Conservation (phyloP, 73 alveolate genomes). For the Paramecium tetraurelia region DNA sequence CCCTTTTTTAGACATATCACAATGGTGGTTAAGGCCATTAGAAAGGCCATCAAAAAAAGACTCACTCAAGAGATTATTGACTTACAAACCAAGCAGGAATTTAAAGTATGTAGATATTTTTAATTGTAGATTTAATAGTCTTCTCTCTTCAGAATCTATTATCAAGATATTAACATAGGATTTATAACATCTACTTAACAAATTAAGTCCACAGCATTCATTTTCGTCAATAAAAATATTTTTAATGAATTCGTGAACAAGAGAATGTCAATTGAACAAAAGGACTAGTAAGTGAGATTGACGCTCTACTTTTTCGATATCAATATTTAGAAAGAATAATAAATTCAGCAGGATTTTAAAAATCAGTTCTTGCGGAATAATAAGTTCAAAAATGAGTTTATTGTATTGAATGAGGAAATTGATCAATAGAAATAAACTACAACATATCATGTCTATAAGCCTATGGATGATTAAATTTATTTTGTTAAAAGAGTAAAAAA, state of each 20-base stretch:
- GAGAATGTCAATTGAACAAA: not conserved
- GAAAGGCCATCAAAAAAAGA: not conserved
- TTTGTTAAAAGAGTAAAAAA: constrained; percentile 17
- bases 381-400: constrained; percentile 12
- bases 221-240: not conserved
- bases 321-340: not conserved
- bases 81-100: not conserved
- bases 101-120: not conserved
- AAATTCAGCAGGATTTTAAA: not conserved
- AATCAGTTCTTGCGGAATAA: not conserved
- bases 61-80: not conserved
- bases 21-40: not conserved
- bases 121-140: not conserved
- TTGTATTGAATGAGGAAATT: not conserved
- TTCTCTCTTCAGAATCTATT: not conserved
- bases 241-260: not conserved
- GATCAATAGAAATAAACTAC: not conserved
- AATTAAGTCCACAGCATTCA: constrained; percentile 8
- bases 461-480: constrained; percentile 33
- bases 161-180: constrained; percentile 12
- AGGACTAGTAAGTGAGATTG: not conserved
- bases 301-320: not conserved
- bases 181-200: constrained; percentile 15
- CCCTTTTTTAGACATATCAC: constrained; percentile 35
- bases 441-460: constrained; percentile 25